Evolutionary conservation across 371 early-diverging fungal genomes (phyloP).

Genomic region (Syncephalastrum racemosum): DNA sequence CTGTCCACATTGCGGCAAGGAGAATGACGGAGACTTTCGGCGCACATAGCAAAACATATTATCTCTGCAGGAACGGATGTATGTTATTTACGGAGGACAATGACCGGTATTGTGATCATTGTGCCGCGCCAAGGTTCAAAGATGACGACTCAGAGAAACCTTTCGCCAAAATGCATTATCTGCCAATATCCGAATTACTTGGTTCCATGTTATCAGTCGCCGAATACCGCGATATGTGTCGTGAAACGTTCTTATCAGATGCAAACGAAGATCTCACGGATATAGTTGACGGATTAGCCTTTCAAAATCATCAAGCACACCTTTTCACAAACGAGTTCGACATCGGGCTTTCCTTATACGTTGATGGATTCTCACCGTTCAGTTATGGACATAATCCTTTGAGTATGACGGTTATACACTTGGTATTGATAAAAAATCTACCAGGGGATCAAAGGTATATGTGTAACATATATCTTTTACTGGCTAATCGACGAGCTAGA

Average conservation of each 20-base stretch:
- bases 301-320: constrained; percentile 3
- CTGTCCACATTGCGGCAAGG: not conserved
- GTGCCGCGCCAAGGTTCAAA: not conserved
- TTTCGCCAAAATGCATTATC: constrained; percentile 1
- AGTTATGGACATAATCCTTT: not conserved
- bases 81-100: not conserved
- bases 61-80: constrained; percentile 3
- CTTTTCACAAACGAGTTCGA: not conserved
- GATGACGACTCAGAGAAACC: not conserved
- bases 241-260: not conserved
- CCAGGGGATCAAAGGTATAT: constrained; percentile 1
- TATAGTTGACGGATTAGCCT: constrained; percentile 7
- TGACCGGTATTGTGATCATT: not conserved
- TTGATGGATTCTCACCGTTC: constrained; percentile 2
- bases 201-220: constrained; percentile 4
- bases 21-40: not conserved
- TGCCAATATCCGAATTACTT: constrained; percentile 2
- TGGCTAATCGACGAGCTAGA: too few species aligned
- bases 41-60: not conserved
- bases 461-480: too few species aligned
- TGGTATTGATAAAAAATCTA: not conserved
- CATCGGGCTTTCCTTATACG: not conserved
- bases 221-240: not conserved
- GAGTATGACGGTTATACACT: not conserved
- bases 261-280: not conserved